Conservation (phyloP, 805 yeast genomes). For the Teunomyces cretensis region DNA sequence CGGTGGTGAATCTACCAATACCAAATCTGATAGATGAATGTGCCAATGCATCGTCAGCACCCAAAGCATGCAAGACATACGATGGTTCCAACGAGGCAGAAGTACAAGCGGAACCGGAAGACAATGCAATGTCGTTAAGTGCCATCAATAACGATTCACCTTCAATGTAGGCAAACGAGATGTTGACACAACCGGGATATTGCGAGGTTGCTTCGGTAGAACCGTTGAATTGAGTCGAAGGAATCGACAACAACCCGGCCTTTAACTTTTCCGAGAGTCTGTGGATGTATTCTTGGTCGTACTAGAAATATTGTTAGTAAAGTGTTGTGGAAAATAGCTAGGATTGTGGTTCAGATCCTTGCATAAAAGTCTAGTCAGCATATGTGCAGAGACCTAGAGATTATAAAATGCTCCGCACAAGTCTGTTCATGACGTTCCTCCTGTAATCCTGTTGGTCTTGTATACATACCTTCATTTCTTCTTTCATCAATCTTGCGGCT, state of each 20-base stretch:
- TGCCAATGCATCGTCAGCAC: slow-evolving; percentile 97
- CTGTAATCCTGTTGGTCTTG: neutral
- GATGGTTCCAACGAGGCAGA: slow-evolving; percentile 98
- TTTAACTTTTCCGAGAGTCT: slow-evolving; percentile 71
- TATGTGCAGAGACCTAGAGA: neutral
- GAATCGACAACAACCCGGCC: slow-evolving; percentile 72
- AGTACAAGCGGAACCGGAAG: slow-evolving; percentile 98
- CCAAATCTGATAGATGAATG: slow-evolving; percentile 98
- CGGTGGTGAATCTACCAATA: slow-evolving; percentile 95
- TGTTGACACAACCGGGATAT: slow-evolving; percentile 93
- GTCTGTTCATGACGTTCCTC: neutral
- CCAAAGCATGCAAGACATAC: slow-evolving; percentile 92
- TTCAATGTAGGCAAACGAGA: slow-evolving; percentile 95
- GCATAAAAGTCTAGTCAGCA: slow-evolving; percentile 10
- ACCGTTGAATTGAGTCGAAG: slow-evolving; percentile 90
- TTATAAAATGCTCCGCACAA: neutral
- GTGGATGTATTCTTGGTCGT: slow-evolving; percentile 70
- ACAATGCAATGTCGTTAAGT: slow-evolving; percentile 90
- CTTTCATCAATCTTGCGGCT: slow-evolving; percentile 80
- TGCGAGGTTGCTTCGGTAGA: slow-evolving; percentile 48
- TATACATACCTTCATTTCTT: slow-evolving; percentile 53
- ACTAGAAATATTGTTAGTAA: slow-evolving; percentile 18
- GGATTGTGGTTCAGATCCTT: slow-evolving; percentile 16
- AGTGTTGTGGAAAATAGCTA: neutral
- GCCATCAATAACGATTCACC: slow-evolving; percentile 99